Evolutionary conservation across 2,329 filamentous ascomycete genomes (phyloP).

Genomic region (Rutstroemia sp.): DNA sequence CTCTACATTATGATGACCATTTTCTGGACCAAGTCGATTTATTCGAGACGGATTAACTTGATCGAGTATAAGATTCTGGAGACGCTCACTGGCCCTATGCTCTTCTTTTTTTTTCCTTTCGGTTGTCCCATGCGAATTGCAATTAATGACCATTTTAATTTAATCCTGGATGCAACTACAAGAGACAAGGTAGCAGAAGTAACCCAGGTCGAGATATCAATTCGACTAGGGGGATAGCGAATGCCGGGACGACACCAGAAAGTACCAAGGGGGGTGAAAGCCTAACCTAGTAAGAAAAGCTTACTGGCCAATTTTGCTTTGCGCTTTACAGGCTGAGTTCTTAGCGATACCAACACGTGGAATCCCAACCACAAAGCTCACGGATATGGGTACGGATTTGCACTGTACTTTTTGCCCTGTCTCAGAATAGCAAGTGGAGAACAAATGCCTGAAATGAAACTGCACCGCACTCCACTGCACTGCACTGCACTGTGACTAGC

Average conservation of each 20-base stretch:
- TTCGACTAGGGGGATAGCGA: neutral
- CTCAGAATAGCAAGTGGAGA: neutral
- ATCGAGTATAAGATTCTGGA: conserved; percentile 1
- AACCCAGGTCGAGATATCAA: neutral
- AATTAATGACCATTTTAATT: neutral
- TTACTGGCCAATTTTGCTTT: too few species aligned
- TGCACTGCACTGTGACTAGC: neutral
- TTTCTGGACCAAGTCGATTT: neutral
- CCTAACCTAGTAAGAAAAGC: too few species aligned
- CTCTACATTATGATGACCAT: neutral
- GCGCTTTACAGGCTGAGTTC: too few species aligned
- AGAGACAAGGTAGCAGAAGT: neutral
- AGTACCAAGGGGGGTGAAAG: neutral
- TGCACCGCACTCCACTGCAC: neutral
- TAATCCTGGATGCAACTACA: neutral
- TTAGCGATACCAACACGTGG: neutral
- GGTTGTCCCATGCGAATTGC: neutral
- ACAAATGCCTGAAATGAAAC: neutral
- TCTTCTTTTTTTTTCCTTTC: neutral
- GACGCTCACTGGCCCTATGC: neutral
- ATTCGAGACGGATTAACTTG: neutral
- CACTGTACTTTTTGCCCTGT: neutral
- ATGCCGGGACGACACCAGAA: neutral
- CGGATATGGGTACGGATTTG: neutral
- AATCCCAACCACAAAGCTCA: neutral